These are phyloP conservation scores for Coemansia pectinata DNA, from an alignment of 192 early-diverging fungal species.

Conservation along the genomic window DNA sequence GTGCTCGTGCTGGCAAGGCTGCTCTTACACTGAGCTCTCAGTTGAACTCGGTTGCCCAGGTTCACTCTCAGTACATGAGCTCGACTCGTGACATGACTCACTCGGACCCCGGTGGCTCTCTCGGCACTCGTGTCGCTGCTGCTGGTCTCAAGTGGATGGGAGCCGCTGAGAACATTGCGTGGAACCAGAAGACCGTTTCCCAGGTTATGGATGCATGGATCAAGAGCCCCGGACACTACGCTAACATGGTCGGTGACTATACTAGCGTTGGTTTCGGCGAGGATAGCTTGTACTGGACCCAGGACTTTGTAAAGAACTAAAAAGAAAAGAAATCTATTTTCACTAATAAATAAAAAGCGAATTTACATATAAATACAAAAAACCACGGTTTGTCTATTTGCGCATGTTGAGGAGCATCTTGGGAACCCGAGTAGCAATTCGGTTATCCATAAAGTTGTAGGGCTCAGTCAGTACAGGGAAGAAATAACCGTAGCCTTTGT, in stretches of 20 bases:
- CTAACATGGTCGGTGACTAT: slow-evolving; percentile 50
- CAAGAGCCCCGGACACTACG: slow-evolving; percentile 49
- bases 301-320: slow-evolving; percentile 26
- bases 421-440: slow-evolving; percentile 41
- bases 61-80: slow-evolving; percentile 41
- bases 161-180: slow-evolving; percentile 57
- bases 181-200: slow-evolving; percentile 28
- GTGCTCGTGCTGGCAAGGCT: slow-evolving; percentile 21
- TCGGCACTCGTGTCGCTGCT: slow-evolving; percentile 23
- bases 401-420: slow-evolving; percentile 21
- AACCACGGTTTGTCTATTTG: neutral
- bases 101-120: slow-evolving; percentile 24
- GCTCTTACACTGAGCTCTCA: slow-evolving; percentile 11
- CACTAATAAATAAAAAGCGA: neutral
- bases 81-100: slow-evolving; percentile 23
- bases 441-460: slow-evolving; percentile 48
- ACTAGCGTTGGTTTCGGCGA: slow-evolving; percentile 51
- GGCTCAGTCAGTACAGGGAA: slow-evolving; percentile 43
- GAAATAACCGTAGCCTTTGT: slow-evolving; percentile 41
- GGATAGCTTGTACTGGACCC: slow-evolving; percentile 38
- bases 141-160: slow-evolving; percentile 17
- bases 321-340: slow-evolving; percentile 4
- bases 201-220: slow-evolving; percentile 49
- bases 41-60: slow-evolving; percentile 37
- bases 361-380: neutral